Conservation (phyloP, 768 basidiomycete genomes). For the Termitomyces sp. region DNA sequence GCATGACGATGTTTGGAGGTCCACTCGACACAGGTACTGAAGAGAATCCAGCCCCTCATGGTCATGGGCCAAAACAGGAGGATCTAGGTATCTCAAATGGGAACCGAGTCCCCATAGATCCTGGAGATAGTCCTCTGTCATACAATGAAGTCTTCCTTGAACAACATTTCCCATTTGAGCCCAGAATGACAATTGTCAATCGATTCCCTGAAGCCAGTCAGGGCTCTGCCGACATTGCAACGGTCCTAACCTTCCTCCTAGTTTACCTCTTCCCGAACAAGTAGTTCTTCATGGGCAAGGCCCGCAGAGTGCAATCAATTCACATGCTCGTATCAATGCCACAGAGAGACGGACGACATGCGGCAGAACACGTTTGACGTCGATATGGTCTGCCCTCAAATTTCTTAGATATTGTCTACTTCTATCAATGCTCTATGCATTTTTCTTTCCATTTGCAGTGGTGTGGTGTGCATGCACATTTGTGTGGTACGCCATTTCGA, state of each 20-base stretch:
- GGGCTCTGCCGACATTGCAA: background rate
- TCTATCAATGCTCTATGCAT: background rate
- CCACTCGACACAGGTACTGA: too few relatives aligned
- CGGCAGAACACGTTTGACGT: background rate
- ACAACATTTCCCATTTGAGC: background rate
- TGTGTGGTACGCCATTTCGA: background rate
- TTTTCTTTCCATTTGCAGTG: too few relatives aligned
- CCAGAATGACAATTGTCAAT: too few relatives aligned
- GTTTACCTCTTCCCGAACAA: background rate
- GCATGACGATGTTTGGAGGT: background rate
- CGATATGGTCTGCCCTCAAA: background rate
- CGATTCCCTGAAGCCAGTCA: background rate
- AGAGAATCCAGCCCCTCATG: too few relatives aligned
- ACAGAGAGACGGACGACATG: background rate
- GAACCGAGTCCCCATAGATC: background rate
- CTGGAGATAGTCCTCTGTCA: background rate
- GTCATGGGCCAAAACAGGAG: background rate
- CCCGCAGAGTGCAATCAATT: background rate
- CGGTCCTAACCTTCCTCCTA: background rate
- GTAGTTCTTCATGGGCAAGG: background rate
- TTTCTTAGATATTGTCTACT: too few relatives aligned
- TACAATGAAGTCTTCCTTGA: background rate
- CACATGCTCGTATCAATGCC: background rate
- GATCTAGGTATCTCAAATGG: background rate
- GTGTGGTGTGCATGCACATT: too few relatives aligned